These are phyloP conservation scores for Cryptococcus floricola DNA, from an alignment of 1,284 basidiomycete genomes.

Conservation along the genomic window DNA sequence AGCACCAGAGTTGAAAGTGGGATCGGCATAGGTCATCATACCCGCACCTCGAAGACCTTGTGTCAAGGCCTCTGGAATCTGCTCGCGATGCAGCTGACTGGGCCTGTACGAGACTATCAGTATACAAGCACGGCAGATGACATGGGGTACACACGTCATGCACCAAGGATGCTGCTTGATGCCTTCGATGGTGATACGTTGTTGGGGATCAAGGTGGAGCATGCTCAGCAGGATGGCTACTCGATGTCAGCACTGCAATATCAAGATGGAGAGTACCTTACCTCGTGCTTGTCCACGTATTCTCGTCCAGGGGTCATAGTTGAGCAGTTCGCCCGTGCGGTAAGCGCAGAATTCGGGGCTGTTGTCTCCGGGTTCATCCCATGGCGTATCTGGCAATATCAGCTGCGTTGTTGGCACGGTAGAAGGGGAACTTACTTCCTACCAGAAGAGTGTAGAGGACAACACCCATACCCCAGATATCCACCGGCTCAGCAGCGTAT, in stretches of 20 bases:
- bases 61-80: constrained; percentile 67
- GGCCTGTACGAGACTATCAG: constrained; percentile 51
- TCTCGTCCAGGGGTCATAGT: constrained; percentile 76
- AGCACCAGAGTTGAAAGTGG: constrained; percentile 48
- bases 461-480: constrained; percentile 95
- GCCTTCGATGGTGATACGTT: constrained; percentile 67
- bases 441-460: constrained; percentile 88
- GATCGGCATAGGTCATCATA: constrained; percentile 65
- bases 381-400: constrained; percentile 74
- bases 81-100: constrained; percentile 64
- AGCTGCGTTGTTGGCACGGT: not conserved
- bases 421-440: constrained; percentile 65
- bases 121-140: not conserved
- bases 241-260: not conserved
- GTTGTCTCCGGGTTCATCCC: constrained; percentile 84
- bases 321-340: constrained; percentile 68
- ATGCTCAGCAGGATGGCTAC: constrained; percentile 69
- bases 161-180: constrained; percentile 76
- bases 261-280: constrained; percentile 46
- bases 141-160: constrained; percentile 54
- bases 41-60: constrained; percentile 62
- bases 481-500: constrained; percentile 87
- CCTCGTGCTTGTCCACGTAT: constrained; percentile 62
- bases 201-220: constrained; percentile 66
- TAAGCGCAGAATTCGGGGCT: constrained; percentile 79